Conservation (phyloP, 73 alveolate species). For the Paramecium primaurelia region DNA sequence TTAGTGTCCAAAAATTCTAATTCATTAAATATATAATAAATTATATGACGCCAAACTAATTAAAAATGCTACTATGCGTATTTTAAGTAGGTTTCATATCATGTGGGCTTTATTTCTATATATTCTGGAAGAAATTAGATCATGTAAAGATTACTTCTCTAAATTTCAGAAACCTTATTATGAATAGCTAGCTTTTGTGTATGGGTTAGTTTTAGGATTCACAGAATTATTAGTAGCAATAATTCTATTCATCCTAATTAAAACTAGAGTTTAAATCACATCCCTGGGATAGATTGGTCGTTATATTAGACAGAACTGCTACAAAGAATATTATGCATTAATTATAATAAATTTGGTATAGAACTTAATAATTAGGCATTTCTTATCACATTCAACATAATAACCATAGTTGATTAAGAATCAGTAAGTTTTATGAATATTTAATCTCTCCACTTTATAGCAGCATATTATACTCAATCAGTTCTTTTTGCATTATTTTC, state of each 20-base stretch:
- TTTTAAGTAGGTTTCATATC: neutral
- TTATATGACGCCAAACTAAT: neutral
- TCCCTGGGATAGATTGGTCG: neutral
- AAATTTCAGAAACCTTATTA: neutral
- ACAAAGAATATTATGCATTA: conserved; percentile 29
- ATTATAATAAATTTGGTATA: conserved; percentile 20
- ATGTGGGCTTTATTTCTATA: neutral
- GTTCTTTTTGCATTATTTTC: neutral
- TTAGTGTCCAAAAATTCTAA: neutral
- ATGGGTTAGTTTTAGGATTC: neutral
- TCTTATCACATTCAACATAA: neutral
- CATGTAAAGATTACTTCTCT: neutral
- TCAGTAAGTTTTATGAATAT: neutral
- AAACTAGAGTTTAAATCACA: neutral
- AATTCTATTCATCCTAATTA: neutral
- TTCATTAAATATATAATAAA: neutral
- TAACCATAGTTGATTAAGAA: neutral
- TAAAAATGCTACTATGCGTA: neutral
- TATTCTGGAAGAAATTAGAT: neutral
- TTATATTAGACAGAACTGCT: neutral
- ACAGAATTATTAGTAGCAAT: neutral
- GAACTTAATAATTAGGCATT: neutral
- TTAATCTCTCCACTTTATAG: conserved; percentile 7
- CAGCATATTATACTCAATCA: neutral
- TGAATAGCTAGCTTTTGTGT: conserved; percentile 5